Evolutionary conservation across 768 basidiomycete species (phyloP), one percentile per base, ranked within the genome.

Genomic region (Collybiopsis confluens): DNA sequence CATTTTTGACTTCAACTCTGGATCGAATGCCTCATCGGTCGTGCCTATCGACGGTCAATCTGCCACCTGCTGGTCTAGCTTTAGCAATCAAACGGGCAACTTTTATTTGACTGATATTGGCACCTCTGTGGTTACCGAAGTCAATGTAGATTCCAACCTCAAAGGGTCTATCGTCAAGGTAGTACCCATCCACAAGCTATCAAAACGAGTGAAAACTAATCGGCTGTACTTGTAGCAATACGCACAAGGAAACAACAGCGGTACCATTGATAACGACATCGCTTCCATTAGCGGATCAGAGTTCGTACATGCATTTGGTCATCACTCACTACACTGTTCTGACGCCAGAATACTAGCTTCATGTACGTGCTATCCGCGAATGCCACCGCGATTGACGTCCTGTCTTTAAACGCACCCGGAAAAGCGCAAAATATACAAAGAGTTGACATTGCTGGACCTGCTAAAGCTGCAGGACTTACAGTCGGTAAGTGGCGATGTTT

Each of bases 91-190:
- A 63, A 75, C 73, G 1, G 72, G 72, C 3, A 75, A 71, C 62
- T 77, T 73, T 65, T 77, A 73, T 62, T 59, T 77, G 15, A 76
- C 69, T 27, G 74, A 77, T 52, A 72, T 75, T 38, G 68, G 61
- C 2, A 75, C 73, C 33, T 60, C 70, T 3, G 61, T 62, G 7
- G 62, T 74, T 38, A 79, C 77, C 0, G 79, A 80, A 64, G 71
- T 78, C 37, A 68, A 70, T 42, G 69, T 81, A 42, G 73, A 77
- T 60, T 62, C 67, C 56, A 73, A 77, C 56, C 68, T 80, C 27
- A 69, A 70, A 52, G 73, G 67, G 4, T 65, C 67, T n/a, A 71
- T 80, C 38, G 75, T 78, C 40, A 74, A 72, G 66, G 74, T 71
- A 28, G 18, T 61, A 59, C 15, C 10, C 37, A 11, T 33, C 18